phyloP scores from a whole-genome alignment of 2,329 filamentous ascomycete species.

The Cladosporium sp. region DNA sequence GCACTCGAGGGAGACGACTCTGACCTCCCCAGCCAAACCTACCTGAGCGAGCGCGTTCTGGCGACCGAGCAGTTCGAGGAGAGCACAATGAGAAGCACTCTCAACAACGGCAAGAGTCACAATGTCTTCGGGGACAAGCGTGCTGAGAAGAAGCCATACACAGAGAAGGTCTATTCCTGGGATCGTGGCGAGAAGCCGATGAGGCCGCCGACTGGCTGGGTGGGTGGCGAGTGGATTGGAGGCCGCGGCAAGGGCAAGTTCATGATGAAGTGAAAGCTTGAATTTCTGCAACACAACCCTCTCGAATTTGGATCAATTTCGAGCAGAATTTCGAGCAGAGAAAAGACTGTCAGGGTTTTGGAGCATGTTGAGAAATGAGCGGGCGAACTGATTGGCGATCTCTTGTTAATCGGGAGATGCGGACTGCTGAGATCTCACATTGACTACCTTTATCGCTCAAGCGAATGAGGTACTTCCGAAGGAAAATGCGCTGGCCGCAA shows the following conservation, averaged over 20 bases:
- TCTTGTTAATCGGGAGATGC: background rate
- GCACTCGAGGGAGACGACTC: background rate
- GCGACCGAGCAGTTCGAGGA: background rate
- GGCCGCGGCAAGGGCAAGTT: background rate
- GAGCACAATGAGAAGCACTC: conserved; percentile 10
- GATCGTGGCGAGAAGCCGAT: background rate
- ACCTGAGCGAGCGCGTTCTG: conserved; percentile 9
- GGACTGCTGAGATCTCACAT: background rate
- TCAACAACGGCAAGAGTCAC: background rate
- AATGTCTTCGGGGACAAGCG: background rate
- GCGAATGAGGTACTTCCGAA: background rate
- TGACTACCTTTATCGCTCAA: background rate
- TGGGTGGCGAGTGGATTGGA: background rate
- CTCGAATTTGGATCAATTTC: background rate
- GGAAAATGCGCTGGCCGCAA: background rate
- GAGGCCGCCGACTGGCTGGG: conserved; percentile 5
- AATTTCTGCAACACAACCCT: background rate
- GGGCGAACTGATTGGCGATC: background rate
- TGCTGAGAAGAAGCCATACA: background rate
- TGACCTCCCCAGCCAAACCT: conserved; percentile 15
- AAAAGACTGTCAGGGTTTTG: background rate
- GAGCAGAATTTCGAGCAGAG: background rate
- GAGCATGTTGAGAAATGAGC: background rate
- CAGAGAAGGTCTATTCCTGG: background rate
- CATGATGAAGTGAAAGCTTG: background rate